Percentiles rank a stretch among this genome's conserved stretches.
phyloP scores from a whole-genome alignment of 2,329 filamentous ascomycete genomes.

The Hypoxylon sp. region DNA sequence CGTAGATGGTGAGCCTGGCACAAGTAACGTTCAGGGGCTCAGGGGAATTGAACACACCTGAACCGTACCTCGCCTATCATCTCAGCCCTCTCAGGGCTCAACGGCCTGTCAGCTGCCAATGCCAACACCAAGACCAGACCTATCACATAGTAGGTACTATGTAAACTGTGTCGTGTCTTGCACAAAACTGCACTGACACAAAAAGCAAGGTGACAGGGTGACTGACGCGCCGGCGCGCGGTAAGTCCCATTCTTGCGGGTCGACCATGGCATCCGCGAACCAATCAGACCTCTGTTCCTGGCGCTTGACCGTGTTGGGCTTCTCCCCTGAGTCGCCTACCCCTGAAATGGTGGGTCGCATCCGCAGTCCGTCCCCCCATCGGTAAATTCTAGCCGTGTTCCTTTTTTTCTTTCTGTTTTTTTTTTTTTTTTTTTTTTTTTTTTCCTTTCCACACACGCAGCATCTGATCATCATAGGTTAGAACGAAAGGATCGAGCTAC shows the following conservation, averaged over 20 bases:
- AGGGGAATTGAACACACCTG: too few relatives aligned
- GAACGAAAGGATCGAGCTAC: slow-evolving; percentile 1
- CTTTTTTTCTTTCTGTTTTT: background rate
- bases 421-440: background rate
- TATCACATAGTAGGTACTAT: too few relatives aligned
- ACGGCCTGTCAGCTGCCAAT: slow-evolving; percentile 5
- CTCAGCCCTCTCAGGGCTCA: slow-evolving; percentile 6
- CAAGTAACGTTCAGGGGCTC: slow-evolving; percentile 21
- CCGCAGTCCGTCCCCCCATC: slow-evolving; percentile 10
- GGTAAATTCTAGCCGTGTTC: background rate
- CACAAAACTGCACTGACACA: slow-evolving; percentile 11
- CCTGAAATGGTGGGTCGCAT: slow-evolving; percentile 27
- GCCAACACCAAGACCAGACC: too few relatives aligned
- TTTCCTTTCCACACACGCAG: background rate
- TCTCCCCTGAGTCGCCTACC: slow-evolving; percentile 22
- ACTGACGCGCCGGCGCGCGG: slow-evolving; percentile 24
- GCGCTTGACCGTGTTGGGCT: slow-evolving; percentile 38
- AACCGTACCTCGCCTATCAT: too few relatives aligned
- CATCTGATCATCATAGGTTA: background rate
- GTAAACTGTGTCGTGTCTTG: background rate
- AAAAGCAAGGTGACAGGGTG: slow-evolving; percentile 28
- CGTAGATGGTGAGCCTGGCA: background rate
- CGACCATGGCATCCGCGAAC: slow-evolving; percentile 39
- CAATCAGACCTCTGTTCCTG: slow-evolving; percentile 44
- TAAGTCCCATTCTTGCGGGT: slow-evolving; percentile 29